Conservation (phyloP, 305 asterid species). For the Ruellia speciosa region DNA sequence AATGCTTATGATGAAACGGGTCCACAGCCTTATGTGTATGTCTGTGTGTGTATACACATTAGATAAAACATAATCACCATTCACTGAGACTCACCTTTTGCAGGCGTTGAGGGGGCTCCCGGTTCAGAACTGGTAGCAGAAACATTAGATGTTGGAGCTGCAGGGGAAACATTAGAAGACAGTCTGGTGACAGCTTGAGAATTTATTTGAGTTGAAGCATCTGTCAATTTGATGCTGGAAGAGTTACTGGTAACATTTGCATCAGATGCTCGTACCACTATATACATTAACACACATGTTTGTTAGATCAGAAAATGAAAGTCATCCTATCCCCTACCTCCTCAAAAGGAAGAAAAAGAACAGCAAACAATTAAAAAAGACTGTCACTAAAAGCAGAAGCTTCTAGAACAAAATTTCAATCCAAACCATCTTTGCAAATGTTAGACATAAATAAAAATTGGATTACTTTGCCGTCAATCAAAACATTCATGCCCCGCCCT, state of each 20-base stretch:
- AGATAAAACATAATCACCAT: background rate
- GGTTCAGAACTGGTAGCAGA: constrained; percentile 35
- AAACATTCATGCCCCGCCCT: too few relatives aligned
- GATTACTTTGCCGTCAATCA: too few relatives aligned
- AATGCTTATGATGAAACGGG: background rate
- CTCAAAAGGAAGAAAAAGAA: too few relatives aligned
- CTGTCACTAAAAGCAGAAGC: background rate
- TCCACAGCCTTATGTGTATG: too few relatives aligned
- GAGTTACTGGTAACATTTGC: constrained; percentile 29
- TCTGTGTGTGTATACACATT: too few relatives aligned
- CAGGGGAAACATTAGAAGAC: constrained; percentile 36
- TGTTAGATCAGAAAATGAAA: background rate
- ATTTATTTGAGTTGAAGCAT: constrained; percentile 37
- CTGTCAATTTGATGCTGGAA: constrained; percentile 28
- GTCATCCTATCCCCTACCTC: background rate
- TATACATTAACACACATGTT: background rate
- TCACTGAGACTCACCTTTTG: constrained; percentile 38
- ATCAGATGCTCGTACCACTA: constrained; percentile 33
- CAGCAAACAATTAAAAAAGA: background rate
- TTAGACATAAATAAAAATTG: too few relatives aligned
- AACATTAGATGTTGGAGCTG: constrained; percentile 43
- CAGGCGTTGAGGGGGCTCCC: constrained; percentile 42
- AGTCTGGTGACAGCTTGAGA: constrained; percentile 44
- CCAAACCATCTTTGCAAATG: background rate
- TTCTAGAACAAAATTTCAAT: background rate